These are phyloP conservation scores for Aspergillus pseudonomiae DNA, from an alignment of 2,329 filamentous ascomycete species.

Conservation along the genomic window DNA sequence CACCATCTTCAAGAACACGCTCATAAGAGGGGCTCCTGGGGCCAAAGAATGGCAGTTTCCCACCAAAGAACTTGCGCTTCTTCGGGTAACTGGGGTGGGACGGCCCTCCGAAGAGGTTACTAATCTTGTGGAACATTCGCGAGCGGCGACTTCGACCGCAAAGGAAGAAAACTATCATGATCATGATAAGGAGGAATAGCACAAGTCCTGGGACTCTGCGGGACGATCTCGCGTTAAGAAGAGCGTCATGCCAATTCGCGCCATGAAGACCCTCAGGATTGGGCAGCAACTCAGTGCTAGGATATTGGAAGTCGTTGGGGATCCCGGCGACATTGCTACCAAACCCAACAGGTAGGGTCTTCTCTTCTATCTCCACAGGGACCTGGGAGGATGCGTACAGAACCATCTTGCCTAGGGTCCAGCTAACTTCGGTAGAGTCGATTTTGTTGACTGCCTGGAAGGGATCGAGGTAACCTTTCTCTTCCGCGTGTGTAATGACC, in stretches of 20 bases:
- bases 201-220: conserved; percentile 74
- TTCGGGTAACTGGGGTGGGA: conserved; percentile 36
- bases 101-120: conserved; percentile 35
- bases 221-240: conserved; percentile 68
- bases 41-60: conserved; percentile 48
- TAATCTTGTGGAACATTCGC: conserved; percentile 61
- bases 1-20: conserved; percentile 79
- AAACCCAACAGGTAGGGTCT: conserved; percentile 81
- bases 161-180: conserved; percentile 71
- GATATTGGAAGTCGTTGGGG: conserved; percentile 80
- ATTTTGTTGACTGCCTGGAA: conserved; percentile 96
- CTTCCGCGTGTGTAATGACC: conserved; percentile 67
- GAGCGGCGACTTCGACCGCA: conserved; percentile 76
- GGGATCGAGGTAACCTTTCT: conserved; percentile 75
- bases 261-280: conserved; percentile 33
- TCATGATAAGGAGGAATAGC: conserved; percentile 73
- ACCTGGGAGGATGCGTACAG: conserved; percentile 91
- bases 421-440: conserved; percentile 87
- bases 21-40: conserved; percentile 65
- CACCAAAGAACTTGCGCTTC: conserved; percentile 66
- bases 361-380: conserved; percentile 61
- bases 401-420: conserved; percentile 96
- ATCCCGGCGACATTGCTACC: conserved; percentile 76
- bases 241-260: conserved; percentile 62
- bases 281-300: conserved; percentile 48